phyloP scores from a whole-genome alignment of 345 rosid species.

The Raphanus raphanistrum region DNA sequence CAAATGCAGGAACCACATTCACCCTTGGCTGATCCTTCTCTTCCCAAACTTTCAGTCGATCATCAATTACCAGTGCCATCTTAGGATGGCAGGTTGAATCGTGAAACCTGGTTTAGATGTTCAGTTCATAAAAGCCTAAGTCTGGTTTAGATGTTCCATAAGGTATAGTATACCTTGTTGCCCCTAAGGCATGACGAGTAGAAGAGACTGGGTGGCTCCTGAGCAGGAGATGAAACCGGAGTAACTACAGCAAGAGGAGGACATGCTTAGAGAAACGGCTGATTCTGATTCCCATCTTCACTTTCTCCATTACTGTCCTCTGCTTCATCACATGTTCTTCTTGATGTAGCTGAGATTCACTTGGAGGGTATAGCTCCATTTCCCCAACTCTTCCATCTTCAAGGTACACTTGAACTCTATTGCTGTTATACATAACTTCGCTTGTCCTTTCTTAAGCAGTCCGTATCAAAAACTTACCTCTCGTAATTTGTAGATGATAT shows the following conservation, averaged over 20 bases:
- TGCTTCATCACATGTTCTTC: slow-evolving; percentile 39
- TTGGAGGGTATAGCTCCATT: slow-evolving; percentile 69
- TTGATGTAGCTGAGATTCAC: slow-evolving; percentile 39
- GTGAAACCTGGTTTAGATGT: slow-evolving; percentile 51
- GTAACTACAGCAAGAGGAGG: slow-evolving; percentile 91
- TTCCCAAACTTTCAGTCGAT: slow-evolving; percentile 97
- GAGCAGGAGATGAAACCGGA: slow-evolving; percentile 53
- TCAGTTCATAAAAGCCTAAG: too few species aligned
- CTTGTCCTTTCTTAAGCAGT: neutral
- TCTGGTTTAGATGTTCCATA: too few species aligned
- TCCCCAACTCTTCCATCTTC: slow-evolving; percentile 74
- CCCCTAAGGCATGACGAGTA: slow-evolving; percentile 77
- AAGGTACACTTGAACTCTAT: slow-evolving; percentile 67
- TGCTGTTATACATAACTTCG: slow-evolving; percentile 57
- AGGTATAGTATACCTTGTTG: slow-evolving; percentile 72
- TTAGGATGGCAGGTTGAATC: slow-evolving; percentile 92
- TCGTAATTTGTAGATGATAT: too few species aligned
- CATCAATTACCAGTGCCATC: slow-evolving; percentile 97
- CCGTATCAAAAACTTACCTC: too few species aligned
- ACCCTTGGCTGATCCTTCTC: slow-evolving; percentile 97
- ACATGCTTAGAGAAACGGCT: slow-evolving; percentile 65
- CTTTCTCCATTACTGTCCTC: slow-evolving; percentile 54
- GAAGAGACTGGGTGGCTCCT: slow-evolving; percentile 65
- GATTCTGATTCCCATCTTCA: slow-evolving; percentile 72
- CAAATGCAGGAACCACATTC: slow-evolving; percentile 97